These are phyloP conservation scores for Aspergillus kassunensis DNA, from an alignment of 495 filamentous ascomycete genomes.

Conservation along the genomic window DNA sequence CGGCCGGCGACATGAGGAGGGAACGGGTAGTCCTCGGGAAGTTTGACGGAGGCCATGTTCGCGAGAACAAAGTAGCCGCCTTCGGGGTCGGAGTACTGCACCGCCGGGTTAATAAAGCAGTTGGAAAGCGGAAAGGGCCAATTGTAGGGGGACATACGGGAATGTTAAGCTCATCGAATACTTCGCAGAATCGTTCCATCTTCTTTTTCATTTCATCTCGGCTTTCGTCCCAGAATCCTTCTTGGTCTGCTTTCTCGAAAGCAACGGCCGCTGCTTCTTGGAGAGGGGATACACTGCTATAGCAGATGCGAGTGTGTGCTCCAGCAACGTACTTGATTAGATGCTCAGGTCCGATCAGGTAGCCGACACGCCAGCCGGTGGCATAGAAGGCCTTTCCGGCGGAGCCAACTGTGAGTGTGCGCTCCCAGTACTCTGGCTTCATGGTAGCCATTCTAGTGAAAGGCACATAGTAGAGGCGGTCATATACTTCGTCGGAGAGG, in stretches of 20 bases:
- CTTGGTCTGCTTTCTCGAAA: slow-evolving; percentile 81
- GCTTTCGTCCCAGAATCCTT: slow-evolving; percentile 85
- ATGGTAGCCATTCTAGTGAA: slow-evolving; percentile 90
- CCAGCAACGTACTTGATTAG: slow-evolving; percentile 89
- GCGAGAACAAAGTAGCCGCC: slow-evolving; percentile 96
- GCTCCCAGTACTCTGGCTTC: slow-evolving; percentile 76
- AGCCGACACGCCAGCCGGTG: slow-evolving; percentile 95
- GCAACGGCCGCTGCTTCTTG: slow-evolving; percentile 96
- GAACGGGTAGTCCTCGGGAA: slow-evolving; percentile 80
- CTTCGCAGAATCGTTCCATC: slow-evolving; percentile 76
- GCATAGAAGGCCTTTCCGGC: slow-evolving; percentile 98
- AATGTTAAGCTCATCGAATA: slow-evolving; percentile 85
- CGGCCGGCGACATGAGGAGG: slow-evolving; percentile 80
- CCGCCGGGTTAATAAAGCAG: not conserved
- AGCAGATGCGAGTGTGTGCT: slow-evolving; percentile 95
- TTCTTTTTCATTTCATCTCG: slow-evolving; percentile 85
- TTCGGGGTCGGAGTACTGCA: slow-evolving; percentile 78
- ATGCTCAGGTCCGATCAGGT: slow-evolving; percentile 83
- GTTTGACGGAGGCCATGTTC: slow-evolving; percentile 78
- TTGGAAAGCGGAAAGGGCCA: not conserved
- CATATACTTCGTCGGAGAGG: slow-evolving; percentile 93
- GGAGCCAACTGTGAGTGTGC: slow-evolving; percentile 90
- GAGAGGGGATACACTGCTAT: slow-evolving; percentile 84
- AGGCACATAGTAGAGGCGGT: slow-evolving; percentile 88
- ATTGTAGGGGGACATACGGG: slow-evolving; percentile 44